Evolutionary conservation across 148 eudicot species (phyloP).

Genomic region (Rhododendron mucronatum): DNA sequence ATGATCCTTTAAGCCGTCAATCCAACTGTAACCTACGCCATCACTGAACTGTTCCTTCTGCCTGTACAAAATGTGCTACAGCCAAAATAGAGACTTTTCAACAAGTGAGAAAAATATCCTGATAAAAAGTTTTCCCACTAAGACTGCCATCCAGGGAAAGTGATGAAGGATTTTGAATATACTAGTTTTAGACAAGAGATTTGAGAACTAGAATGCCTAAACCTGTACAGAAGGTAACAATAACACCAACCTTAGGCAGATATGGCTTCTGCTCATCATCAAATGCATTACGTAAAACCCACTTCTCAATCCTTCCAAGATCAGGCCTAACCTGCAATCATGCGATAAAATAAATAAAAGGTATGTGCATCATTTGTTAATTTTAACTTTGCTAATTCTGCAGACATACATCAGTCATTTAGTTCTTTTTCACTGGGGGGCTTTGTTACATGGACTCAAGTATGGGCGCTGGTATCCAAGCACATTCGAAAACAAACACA

Average conservation of each 20-base stretch:
- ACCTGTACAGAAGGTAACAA: not conserved
- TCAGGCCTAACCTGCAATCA: slow-evolving; percentile 64
- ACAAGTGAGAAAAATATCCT: not conserved
- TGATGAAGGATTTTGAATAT: not conserved
- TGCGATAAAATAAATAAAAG: not conserved
- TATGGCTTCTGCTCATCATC: slow-evolving; percentile 80
- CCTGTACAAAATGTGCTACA: slow-evolving; percentile 84
- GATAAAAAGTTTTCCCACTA: not conserved
- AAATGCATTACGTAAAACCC: slow-evolving; percentile 90
- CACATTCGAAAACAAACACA: not conserved
- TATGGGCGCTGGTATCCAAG: not conserved
- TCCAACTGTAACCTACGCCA: slow-evolving; percentile 99
- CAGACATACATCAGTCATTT: not conserved
- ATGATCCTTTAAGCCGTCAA: slow-evolving; percentile 92
- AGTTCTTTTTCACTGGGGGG: not conserved
- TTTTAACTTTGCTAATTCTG: not conserved
- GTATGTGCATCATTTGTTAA: not conserved
- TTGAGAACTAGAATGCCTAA: not conserved
- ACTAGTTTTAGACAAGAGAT: not conserved
- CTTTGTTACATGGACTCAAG: not conserved
- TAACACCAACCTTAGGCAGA: slow-evolving; percentile 68
- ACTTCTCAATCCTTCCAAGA: slow-evolving; percentile 87
- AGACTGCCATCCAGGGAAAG: not conserved
- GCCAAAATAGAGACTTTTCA: slow-evolving; percentile 14
- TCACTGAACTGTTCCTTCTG: slow-evolving; percentile 99